phyloP scores from a whole-genome alignment of 164 flowering plant species.

The Santalum album region DNA sequence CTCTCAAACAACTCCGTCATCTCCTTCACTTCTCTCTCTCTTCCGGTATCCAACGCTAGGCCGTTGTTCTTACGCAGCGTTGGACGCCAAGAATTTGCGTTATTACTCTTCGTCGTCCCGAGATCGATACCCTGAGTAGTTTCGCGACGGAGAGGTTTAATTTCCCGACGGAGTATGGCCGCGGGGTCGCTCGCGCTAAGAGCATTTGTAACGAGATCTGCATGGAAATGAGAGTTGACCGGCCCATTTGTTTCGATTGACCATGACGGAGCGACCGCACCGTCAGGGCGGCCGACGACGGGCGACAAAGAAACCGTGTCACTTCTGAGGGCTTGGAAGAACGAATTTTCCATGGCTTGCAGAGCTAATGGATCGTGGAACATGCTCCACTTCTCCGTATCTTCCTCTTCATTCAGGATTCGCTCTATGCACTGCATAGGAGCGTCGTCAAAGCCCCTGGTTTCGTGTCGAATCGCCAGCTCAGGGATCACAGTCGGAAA shows the following conservation, averaged over 20 bases:
- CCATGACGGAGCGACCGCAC: background rate
- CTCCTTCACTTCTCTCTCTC: background rate
- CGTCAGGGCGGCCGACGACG: too few species aligned
- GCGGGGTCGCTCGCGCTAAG: background rate
- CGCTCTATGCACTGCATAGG: background rate
- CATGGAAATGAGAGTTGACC: too few species aligned
- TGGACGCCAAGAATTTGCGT: too few species aligned
- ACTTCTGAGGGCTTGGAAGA: background rate
- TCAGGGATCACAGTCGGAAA: too few species aligned
- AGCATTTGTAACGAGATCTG: background rate
- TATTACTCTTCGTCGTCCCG: too few species aligned
- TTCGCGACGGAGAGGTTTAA: background rate
- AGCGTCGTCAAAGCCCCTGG: too few species aligned
- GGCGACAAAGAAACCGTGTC: background rate
- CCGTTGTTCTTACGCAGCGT: too few species aligned
- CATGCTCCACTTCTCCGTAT: background rate
- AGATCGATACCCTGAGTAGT: too few species aligned
- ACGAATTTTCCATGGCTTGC: background rate
- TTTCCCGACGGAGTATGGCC: background rate
- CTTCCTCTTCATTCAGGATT: background rate
- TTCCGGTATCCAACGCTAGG: too few species aligned
- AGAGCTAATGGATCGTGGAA: background rate
- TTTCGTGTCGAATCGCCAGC: too few species aligned
- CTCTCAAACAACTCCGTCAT: too few species aligned
- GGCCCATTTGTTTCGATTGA: too few species aligned